These are phyloP conservation scores for Taphrina flavorubra DNA, from an alignment of 1,139 yeast genomes.

Conservation along the genomic window DNA sequence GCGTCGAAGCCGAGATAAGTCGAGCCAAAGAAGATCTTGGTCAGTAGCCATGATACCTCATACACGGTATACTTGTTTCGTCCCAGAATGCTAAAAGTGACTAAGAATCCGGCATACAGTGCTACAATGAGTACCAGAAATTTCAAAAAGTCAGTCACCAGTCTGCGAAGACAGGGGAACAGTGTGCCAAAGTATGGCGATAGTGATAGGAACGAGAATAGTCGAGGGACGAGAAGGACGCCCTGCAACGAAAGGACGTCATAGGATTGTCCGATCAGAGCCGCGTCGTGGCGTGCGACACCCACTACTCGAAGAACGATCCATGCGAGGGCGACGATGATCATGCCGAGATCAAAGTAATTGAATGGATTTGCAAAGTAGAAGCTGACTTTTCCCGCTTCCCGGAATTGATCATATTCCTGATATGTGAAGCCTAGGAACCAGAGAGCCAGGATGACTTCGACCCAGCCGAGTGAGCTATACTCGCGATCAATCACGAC, in stretches of 20 bases:
- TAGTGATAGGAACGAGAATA: slow-evolving; percentile 51
- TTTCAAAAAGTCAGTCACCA: slow-evolving; percentile 51
- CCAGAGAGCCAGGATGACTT: slow-evolving; percentile 50
- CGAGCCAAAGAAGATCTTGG: slow-evolving; percentile 52
- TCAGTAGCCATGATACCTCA: slow-evolving; percentile 51
- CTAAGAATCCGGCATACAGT: slow-evolving; percentile 51
- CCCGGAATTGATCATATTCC: slow-evolving; percentile 50
- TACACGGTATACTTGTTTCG: slow-evolving; percentile 48
- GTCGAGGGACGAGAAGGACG: slow-evolving; percentile 50
- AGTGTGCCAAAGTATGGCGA: slow-evolving; percentile 52
- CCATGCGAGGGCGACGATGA: slow-evolving; percentile 48
- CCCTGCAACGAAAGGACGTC: slow-evolving; percentile 51
- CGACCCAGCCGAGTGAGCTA: slow-evolving; percentile 45
- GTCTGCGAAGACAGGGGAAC: slow-evolving; percentile 50
- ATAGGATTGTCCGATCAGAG: slow-evolving; percentile 47
- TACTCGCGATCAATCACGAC: slow-evolving; percentile 45
- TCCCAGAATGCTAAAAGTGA: slow-evolving; percentile 52
- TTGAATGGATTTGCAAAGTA: slow-evolving; percentile 51
- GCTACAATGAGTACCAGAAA: slow-evolving; percentile 50
- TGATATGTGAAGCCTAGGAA: slow-evolving; percentile 51
- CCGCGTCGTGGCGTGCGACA: slow-evolving; percentile 43
- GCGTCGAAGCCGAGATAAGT: slow-evolving; percentile 51
- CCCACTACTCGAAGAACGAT: slow-evolving; percentile 47
- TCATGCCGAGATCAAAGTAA: slow-evolving; percentile 49
- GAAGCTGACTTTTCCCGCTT: slow-evolving; percentile 49